Evolutionary conservation across 2,329 filamentous ascomycete species (phyloP), one percentile per base, ranked within the genome.

Genomic region (Pseudogymnoascus sp.): DNA sequence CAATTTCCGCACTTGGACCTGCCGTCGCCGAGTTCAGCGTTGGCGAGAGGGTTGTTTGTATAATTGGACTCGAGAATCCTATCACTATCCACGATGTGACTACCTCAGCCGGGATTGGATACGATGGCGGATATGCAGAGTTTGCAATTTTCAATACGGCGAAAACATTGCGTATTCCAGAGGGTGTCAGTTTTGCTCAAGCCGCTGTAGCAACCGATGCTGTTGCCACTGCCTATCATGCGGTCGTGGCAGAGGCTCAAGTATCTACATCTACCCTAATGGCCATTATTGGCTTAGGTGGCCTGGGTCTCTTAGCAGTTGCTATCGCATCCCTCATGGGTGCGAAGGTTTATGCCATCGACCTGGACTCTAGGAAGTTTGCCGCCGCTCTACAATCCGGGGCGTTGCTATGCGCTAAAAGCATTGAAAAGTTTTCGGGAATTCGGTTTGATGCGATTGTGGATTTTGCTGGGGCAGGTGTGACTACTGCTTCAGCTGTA

Each of bases 1-100:
- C 75, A 58, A 71, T 82, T 10, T 75, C 81, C 64, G 70, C 71
- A 58, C 74, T 80, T 26, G 79, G 80, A 10, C 66, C 72, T 8
- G 71, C 76, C 57, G 78, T 82, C 1, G 73, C 71, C 58, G 77
- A 77, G 45, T 81, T 72, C 60, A 70, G 70, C 55, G 68, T 67
- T 26, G 78, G 77, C 13, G 77, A 79, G 60, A 72, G 77, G 26
- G 77, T 80, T 21, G 75, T 74, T 0, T 28, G 26, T 28, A 28
- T 28, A 28, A 28, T 28, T 30, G 26, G 26, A 28, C 26, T 28
- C 26, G 26, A 28, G 26, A 28, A 28, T 28, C 62, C 62, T 10
- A 62, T 62, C 6, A 63, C 60, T 13, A 34, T 63, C 19, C 62
- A 63, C 37, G 62, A 63, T 35, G 45, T 63, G 2, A 34, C 62